Evolutionary conservation across 148 eudicot genomes (phyloP), one percentile per base, ranked within the genome.

Genomic region (Simmondsia chinensis): DNA sequence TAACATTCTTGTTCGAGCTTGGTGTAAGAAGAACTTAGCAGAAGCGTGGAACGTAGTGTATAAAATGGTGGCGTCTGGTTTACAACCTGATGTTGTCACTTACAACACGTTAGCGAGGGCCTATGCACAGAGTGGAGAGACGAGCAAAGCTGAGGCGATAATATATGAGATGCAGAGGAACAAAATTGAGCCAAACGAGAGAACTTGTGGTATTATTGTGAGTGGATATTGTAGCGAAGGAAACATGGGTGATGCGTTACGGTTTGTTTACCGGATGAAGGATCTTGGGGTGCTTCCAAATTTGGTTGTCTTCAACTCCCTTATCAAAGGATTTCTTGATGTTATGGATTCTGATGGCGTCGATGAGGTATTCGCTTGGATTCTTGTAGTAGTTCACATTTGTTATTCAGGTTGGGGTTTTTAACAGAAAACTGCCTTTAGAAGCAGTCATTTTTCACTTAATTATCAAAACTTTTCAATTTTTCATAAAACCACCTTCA

Each of bases 121-220:
- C 42, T 91, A 85, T 70, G 62, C 86, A 39, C 63, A 68, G 34
- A 76, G 38, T 18, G 81, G 86, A 31, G 83, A 85, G 45, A 85
- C 95, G 2, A 61, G 52, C 16, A 74, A 64, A 66, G 95, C 94
- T 15, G 95, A 91, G 53, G 83, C 40, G 17, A 72, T 91, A 66
- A 82, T 85, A 54, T 48, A 54, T 49, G 79, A 76, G 62, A 91
- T 91, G 97, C 66, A 48, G 46, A 69, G 59, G 58, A 72, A 70
- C 49, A 73, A 47, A 38, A 74, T 82, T 14, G 52, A 55, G 48
- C 94, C 88, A 4, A 82, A 85, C 52, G 73, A 82, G 53, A 66
- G 88, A 46, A 91, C 95, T n/a, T 91, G 97, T 64, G 95, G 86
- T 12, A 82, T 76, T 44, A 74, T 91, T 9, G 60, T 85, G 6